Percentiles rank a stretch among this genome's conserved stretches.
These are phyloP conservation scores for sunflower (Helianthus annuus) DNA, from an alignment of 129 eudicot genomes.

Conservation along the genomic window DNA sequence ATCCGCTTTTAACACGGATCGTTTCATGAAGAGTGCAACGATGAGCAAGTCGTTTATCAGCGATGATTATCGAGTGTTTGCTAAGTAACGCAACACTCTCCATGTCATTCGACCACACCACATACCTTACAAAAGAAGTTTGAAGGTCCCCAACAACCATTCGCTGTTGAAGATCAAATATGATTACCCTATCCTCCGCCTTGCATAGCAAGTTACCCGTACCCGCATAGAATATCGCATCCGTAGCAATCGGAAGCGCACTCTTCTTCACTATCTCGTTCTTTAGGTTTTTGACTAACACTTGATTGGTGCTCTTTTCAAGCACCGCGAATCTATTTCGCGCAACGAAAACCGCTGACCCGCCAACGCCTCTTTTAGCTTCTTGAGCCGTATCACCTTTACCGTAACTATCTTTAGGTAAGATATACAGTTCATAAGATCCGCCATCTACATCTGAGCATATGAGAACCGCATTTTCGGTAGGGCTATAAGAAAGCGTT, in stretches of 20 bases:
- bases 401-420: slow-evolving; percentile 54
- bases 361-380: slow-evolving; percentile 57
- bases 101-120: slow-evolving; percentile 73
- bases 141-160: slow-evolving; percentile 60
- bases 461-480: slow-evolving; percentile 57
- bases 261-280: slow-evolving; percentile 64
- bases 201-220: slow-evolving; percentile 62
- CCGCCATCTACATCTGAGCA: slow-evolving; percentile 72
- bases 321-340: slow-evolving; percentile 69
- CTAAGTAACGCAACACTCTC: slow-evolving; percentile 64
- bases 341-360: slow-evolving; percentile 64
- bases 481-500: slow-evolving; percentile 62
- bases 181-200: slow-evolving; percentile 62
- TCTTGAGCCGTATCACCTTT: slow-evolving; percentile 61
- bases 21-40: slow-evolving; percentile 75
- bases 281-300: slow-evolving; percentile 55
- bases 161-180: slow-evolving; percentile 69
- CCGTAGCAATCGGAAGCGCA: slow-evolving; percentile 49
- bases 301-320: slow-evolving; percentile 64
- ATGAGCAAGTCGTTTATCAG: slow-evolving; percentile 58
- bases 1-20: slow-evolving; percentile 69
- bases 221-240: slow-evolving; percentile 68
- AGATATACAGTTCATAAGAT: slow-evolving; percentile 55
- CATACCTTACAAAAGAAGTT: slow-evolving; percentile 55
- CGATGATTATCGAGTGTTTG: slow-evolving; percentile 58